A percentile compares a stretch with the other conserved stretches of the same genome.
Conservation (phyloP, 2,329 filamentous ascomycete species). For the Colletotrichum cuscutae region DNA sequence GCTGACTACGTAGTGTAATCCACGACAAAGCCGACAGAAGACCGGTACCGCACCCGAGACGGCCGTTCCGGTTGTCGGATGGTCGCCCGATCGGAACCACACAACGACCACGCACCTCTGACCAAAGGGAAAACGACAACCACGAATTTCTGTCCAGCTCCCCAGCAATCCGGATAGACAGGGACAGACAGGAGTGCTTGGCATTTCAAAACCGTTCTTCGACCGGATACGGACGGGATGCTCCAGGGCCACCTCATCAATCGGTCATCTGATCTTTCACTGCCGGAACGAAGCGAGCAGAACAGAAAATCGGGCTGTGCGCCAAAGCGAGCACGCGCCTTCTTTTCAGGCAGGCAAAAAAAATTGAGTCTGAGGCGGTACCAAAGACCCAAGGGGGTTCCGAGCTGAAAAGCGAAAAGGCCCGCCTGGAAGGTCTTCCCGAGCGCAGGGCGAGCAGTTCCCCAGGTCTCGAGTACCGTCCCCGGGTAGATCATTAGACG, state of each 20-base stretch:
- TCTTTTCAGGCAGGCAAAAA: not conserved
- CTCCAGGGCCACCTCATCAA: conserved; percentile 17
- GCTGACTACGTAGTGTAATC: not conserved
- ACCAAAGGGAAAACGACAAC: not conserved
- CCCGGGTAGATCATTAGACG: not conserved
- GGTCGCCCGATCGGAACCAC: not conserved
- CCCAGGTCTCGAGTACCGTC: not conserved
- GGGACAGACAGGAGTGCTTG: conserved; percentile 3
- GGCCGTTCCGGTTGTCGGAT: conserved; percentile 27
- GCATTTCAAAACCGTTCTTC: conserved; percentile 1
- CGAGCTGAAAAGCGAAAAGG: not conserved
- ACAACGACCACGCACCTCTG: not conserved
- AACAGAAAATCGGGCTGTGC: conserved; percentile 3
- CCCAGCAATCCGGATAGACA: not conserved
- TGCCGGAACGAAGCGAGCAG: conserved; percentile 1
- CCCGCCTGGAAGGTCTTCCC: conserved; percentile 13
- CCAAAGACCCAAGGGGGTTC: not conserved
- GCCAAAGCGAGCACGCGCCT: not conserved
- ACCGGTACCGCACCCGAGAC: conserved; percentile 3
- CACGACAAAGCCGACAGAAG: no score
- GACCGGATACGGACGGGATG: conserved; percentile 1
- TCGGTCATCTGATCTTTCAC: conserved; percentile 26
- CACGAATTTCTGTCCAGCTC: not conserved
- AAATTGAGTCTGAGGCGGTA: not conserved
- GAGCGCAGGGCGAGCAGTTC: conserved; percentile 1